These are phyloP conservation scores for Diddensiella caesifluorescens DNA, from an alignment of 805 yeast species.

Conservation along the genomic window DNA sequence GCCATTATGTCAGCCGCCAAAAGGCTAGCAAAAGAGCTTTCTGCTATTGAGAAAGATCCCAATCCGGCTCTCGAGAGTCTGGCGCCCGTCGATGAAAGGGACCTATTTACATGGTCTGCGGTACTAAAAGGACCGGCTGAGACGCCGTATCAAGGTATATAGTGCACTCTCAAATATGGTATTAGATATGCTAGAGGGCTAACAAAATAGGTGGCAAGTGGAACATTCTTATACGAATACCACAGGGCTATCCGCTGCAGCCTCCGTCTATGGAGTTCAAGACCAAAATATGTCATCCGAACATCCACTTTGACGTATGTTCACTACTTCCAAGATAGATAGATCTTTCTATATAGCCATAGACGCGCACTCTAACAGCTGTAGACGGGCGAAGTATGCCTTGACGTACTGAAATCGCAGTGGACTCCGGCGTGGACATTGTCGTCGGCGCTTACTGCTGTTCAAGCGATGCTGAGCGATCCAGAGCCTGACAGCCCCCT, in stretches of 20 bases:
- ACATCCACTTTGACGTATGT: slow-evolving; percentile 31
- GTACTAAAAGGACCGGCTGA: slow-evolving; percentile 33
- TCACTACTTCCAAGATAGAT: slow-evolving; percentile 32
- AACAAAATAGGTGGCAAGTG: slow-evolving; percentile 38
- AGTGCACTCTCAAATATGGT: not conserved
- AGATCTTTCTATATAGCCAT: slow-evolving; percentile 35
- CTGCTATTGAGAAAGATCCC: slow-evolving; percentile 23
- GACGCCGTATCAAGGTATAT: slow-evolving; percentile 37
- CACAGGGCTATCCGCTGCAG: slow-evolving; percentile 40
- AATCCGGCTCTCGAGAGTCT: slow-evolving; percentile 28
- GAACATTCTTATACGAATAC: slow-evolving; percentile 39
- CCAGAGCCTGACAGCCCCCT: slow-evolving; percentile 38
- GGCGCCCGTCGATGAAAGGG: slow-evolving; percentile 23
- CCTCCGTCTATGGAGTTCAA: slow-evolving; percentile 46
- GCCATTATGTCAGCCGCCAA: slow-evolving; percentile 20
- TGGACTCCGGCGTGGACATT: slow-evolving; percentile 41
- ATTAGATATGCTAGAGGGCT: not conserved
- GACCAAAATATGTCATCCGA: slow-evolving; percentile 35
- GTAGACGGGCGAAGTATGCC: slow-evolving; percentile 36
- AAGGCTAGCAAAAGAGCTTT: slow-evolving; percentile 29
- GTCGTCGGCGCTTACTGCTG: slow-evolving; percentile 33
- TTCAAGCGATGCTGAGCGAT: slow-evolving; percentile 32
- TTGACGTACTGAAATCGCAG: slow-evolving; percentile 33
- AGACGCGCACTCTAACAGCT: slow-evolving; percentile 36
- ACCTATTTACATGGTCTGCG: slow-evolving; percentile 28